These are phyloP conservation scores for Gaultheria prostrata DNA, from an alignment of 148 eudicot species.

Conservation along the genomic window DNA sequence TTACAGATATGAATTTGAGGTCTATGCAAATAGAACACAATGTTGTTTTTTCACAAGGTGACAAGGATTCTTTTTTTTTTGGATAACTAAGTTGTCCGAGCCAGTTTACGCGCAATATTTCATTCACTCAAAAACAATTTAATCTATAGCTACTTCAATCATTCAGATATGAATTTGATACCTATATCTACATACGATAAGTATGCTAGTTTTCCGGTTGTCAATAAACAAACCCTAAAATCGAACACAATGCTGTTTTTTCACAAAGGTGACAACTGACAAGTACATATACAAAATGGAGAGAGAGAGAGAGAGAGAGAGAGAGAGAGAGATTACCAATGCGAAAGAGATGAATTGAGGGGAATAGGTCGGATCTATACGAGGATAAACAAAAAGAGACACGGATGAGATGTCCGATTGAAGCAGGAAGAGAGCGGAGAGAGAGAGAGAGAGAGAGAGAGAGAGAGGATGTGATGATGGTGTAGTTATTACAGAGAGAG, in stretches of 20 bases:
- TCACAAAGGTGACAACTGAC: background rate
- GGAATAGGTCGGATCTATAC: background rate
- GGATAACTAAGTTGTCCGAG: background rate
- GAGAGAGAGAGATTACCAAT: background rate
- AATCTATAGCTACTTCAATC: background rate
- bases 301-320: background rate
- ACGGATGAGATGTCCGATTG: background rate
- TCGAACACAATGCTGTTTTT: background rate
- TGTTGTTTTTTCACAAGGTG: background rate
- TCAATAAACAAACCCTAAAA: slow-evolving; percentile 1
- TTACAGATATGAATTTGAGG: background rate
- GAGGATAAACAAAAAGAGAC: background rate
- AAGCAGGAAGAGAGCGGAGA: background rate
- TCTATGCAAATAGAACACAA: background rate
- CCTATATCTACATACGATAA: no score
- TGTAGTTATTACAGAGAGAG: background rate
- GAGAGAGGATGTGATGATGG: background rate
- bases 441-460: background rate
- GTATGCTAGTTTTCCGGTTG: background rate
- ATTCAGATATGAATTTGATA: background rate
- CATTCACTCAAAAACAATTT: no score
- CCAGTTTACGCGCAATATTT: background rate
- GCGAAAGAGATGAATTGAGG: background rate
- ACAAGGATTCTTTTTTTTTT: background rate
- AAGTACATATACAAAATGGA: background rate